Evolutionary conservation across 2,329 filamentous ascomycete species (phyloP), one percentile per base, ranked within the genome.

Genomic region (Fusarium kyushuense): DNA sequence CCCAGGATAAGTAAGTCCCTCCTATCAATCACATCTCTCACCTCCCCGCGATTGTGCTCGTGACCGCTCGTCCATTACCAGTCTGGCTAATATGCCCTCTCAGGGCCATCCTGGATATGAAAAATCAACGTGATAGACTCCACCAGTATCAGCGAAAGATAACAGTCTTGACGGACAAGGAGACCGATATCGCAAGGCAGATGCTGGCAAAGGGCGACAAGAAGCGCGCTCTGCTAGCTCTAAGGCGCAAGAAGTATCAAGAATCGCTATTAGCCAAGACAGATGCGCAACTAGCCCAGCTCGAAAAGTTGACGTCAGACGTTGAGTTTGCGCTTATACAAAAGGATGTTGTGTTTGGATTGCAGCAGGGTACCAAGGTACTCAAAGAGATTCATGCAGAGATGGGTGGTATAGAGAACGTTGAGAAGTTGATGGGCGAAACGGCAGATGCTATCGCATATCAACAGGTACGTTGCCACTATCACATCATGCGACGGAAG

Each of bases 311-410:
- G 71, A 96, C 93, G 11, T 88, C 89, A 56, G 94, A 89, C 77
- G 94, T 99, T 74, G 96, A 99, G 81, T 99, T 99, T 80, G 93
- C 96, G 38, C 87, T 95, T 27, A 96, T 99, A 71, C 95, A 98
- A 79, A 98, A 97, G 82, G 96, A 98, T 82, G 92, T 99, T 36
- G 78, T 99, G 6, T 97, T 92, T 79, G 96, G 96, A 0, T 80
- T 99, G 74, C 91, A 96, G 80, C 94, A 97, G 83, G 95, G 95
- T 40, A 97, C 94, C 1, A 87, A 87, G 66, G 96, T 98, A 35
- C 84, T 99, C 63, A 90, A 92, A 77, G 92, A 96, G 78, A 98
- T 99, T 60, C 92, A 98, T 78, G 88, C 87, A 74, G 95, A 99
- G 83, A 98, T 99, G 92, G 95, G 95, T 59, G 95, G 96, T 4